Percentiles rank a stretch among this genome's conserved stretches.
These are phyloP conservation scores for Fusarium sp. DNA, from an alignment of 2,329 filamentous ascomycete genomes.

Conservation along the genomic window DNA sequence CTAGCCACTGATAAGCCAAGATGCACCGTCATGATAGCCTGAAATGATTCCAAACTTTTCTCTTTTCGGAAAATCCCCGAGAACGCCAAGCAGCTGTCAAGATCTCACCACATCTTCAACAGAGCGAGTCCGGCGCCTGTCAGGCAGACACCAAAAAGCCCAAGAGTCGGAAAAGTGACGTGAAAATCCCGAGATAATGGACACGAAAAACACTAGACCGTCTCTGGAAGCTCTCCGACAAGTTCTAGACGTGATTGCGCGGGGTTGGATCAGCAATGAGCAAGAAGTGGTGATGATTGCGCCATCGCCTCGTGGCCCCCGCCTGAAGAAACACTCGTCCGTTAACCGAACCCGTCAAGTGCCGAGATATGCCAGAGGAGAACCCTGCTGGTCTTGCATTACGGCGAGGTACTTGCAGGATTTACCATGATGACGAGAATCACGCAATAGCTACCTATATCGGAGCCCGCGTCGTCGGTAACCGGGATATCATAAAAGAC, in stretches of 20 bases:
- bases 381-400: slow-evolving; percentile 9
- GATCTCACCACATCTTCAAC: neutral
- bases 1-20: neutral
- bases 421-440: slow-evolving; percentile 33
- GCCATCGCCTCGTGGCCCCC: slow-evolving; percentile 24
- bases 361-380: slow-evolving; percentile 2
- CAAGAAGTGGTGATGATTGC: slow-evolving; percentile 35
- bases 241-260: neutral
- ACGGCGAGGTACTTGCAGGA: slow-evolving; percentile 9
- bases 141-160: neutral
- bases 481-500: slow-evolving; percentile 22
- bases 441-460: slow-evolving; percentile 31
- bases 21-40: neutral
- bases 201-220: neutral
- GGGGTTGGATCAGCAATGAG: slow-evolving; percentile 32
- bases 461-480: slow-evolving; percentile 3
- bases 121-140: neutral
- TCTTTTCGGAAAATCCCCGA: neutral
- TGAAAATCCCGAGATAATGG: slow-evolving; percentile 1
- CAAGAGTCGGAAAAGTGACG: slow-evolving; percentile 2
- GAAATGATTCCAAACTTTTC: neutral
- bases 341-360: slow-evolving; percentile 6
- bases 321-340: neutral
- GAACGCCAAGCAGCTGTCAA: neutral
- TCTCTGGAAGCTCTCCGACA: neutral